Base-by-base conservation (phyloP, 2,329 filamentous ascomycete genomes). In the Colletotrichum incanum region DNA sequence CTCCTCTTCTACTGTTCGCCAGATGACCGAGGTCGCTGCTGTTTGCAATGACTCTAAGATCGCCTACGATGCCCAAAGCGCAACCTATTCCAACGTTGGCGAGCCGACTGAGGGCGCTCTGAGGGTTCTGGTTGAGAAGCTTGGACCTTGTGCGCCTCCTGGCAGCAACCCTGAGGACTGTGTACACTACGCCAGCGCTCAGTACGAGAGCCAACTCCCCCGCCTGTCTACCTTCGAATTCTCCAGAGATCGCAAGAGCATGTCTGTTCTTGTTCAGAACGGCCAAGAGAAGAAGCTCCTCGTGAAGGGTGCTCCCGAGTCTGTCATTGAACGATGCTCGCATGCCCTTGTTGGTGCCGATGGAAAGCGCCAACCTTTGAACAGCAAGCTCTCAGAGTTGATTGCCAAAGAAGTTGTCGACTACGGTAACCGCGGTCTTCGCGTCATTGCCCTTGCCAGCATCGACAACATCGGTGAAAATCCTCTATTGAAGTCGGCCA, bases 201-300 rank as follows among this genome's bases (percentile, higher is more conserved):
- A 92, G 84, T 98, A 98, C 81, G 95, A 97, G 84, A 88, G 91
- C 76, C 89, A 90, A 76, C 90, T 92, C 61, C 90, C 91, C 64
- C 91, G 93, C 52, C 87, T 98, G 68, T 93, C 95, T 11, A 98
- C 95, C 14, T 99, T 94, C 78, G 96, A 99, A 81, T 99, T 99
- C 84, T 98, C 96, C 1, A 92, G 96, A 77, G 96, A 99, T 83
- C 91, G 96, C 74, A 99, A 99, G 90, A 98, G 96, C 84, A 99
- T 99, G 96, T 99, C 96, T 59, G 97, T 99, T 45, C 86, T 98
- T 71, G 94, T 97, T 74, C 89, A 93, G 75, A 88, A 89, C 66
- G 92, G 89, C 67, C 86, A 87, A 61, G 83, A 91, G 64, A 91
- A 96, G 84, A 95, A 93, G 81, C 91, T 99, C 14, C 89, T 99